A percentile compares a stretch with the other conserved stretches of the same genome.
Evolutionary conservation across 176 grass and related monocot species (phyloP).

Genomic region (Thalia dealbata): DNA sequence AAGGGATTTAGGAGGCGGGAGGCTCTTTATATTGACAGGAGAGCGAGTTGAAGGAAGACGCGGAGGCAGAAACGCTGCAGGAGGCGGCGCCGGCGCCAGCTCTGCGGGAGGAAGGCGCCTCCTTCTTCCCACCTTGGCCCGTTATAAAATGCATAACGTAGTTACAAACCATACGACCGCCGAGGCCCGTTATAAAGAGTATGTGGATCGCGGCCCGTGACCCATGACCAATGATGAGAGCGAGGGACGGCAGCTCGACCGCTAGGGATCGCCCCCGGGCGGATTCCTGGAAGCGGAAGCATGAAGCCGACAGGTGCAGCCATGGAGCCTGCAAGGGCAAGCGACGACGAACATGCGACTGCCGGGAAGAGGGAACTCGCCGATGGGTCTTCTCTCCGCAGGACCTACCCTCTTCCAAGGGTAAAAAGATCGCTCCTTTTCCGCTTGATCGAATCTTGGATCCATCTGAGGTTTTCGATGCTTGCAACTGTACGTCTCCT

Average conservation of each 20-base stretch:
- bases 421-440: neutral
- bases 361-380: neutral
- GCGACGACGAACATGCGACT: neutral
- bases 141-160: neutral
- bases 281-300: constrained; percentile 10
- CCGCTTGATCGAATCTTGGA: neutral
- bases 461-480: neutral
- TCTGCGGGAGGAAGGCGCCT: neutral
- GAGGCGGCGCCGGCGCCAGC: neutral
- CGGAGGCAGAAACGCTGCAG: neutral
- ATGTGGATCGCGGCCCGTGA: too few relatives aligned
- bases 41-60: too few relatives aligned
- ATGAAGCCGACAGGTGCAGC: neutral
- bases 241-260: neutral
- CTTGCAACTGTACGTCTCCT: neutral
- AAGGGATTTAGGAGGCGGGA: neutral
- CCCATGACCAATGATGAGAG: neutral
- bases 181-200: neutral
- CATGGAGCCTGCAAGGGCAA: neutral
- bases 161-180: too few relatives aligned
- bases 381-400: constrained; percentile 12
- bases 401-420: neutral
- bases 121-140: too few relatives aligned
- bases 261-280: neutral
- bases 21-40: too few relatives aligned